These are phyloP conservation scores for Hypomontagnella monticulosa DNA, from an alignment of 495 filamentous ascomycete genomes.

Conservation along the genomic window DNA sequence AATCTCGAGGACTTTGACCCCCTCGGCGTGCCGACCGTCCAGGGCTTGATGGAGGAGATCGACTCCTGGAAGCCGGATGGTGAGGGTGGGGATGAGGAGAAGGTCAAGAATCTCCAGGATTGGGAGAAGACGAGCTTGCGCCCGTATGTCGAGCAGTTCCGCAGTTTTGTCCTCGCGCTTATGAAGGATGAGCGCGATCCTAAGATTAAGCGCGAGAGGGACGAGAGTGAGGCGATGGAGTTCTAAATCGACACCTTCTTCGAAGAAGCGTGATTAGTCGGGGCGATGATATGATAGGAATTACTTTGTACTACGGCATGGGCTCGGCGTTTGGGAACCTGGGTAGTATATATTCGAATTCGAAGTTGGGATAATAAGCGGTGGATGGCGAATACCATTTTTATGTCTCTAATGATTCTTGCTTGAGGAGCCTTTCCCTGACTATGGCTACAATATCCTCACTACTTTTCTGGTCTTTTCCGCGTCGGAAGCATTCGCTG, in stretches of 20 bases:
- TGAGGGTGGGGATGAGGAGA: conserved; percentile 45
- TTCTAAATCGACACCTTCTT: conserved; percentile 53
- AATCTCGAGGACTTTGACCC: conserved; percentile 84
- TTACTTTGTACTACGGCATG: conserved; percentile 13
- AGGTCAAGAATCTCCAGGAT: conserved; percentile 67
- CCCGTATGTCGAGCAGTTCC: conserved; percentile 91
- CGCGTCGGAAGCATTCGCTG: conserved; percentile 34
- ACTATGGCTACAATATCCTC: conserved; percentile 39
- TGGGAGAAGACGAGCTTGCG: conserved; percentile 97
- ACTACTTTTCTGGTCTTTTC: conserved; percentile 9
- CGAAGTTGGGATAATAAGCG: conserved; percentile 6
- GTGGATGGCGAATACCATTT: not conserved
- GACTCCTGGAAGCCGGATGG: conserved; percentile 67
- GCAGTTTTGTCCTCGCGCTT: conserved; percentile 76
- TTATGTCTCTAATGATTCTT: conserved; percentile 4
- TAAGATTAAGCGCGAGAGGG: conserved; percentile 76
- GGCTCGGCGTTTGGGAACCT: conserved; percentile 27
- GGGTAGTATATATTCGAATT: conserved; percentile 9
- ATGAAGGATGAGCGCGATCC: conserved; percentile 82
- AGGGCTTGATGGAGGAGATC: conserved; percentile 79
- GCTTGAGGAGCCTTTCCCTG: conserved; percentile 34
- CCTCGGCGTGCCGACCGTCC: conserved; percentile 85
- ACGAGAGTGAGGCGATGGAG: conserved; percentile 64
- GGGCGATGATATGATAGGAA: not conserved
- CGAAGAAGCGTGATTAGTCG: not conserved